phyloP scores from a whole-genome alignment of 2,329 filamentous ascomycete genomes.

The Cyphellophora attinorum region DNA sequence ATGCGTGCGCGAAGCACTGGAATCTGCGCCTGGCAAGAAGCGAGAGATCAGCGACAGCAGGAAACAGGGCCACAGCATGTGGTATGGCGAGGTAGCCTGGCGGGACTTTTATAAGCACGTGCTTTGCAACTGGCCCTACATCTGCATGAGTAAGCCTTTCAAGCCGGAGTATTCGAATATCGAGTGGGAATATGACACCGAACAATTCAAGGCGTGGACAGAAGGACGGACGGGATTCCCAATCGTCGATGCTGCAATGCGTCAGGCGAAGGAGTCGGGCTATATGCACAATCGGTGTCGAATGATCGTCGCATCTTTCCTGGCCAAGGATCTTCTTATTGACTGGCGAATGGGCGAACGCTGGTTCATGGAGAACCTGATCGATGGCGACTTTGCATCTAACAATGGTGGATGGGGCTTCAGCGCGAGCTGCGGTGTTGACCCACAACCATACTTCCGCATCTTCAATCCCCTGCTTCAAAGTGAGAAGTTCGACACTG shows the following conservation, averaged over 20 bases:
- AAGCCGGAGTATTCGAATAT: constrained; percentile 80
- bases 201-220: constrained; percentile 64
- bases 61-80: constrained; percentile 45
- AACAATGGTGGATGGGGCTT: constrained; percentile 68
- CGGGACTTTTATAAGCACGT: constrained; percentile 84
- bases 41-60: constrained; percentile 29
- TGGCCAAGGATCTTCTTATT: constrained; percentile 68
- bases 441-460: constrained; percentile 82
- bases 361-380: constrained; percentile 72
- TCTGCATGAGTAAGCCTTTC: constrained; percentile 62
- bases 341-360: constrained; percentile 77
- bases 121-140: constrained; percentile 72
- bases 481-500: constrained; percentile 73
- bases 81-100: constrained; percentile 81
- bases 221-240: constrained; percentile 68
- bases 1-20: constrained; percentile 53
- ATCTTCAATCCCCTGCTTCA: constrained; percentile 82
- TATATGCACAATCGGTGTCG: constrained; percentile 73
- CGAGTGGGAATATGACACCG: constrained; percentile 65
- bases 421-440: constrained; percentile 59
- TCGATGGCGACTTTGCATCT: constrained; percentile 71
- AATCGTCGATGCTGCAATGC: constrained; percentile 79
- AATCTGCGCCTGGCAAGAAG: constrained; percentile 51
- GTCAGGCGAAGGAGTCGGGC: constrained; percentile 57
- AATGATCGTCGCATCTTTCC: constrained; percentile 75